These are phyloP conservation scores for Cryptococcus wingfieldii DNA, from an alignment of 1,284 basidiomycete species.

Conservation along the genomic window DNA sequence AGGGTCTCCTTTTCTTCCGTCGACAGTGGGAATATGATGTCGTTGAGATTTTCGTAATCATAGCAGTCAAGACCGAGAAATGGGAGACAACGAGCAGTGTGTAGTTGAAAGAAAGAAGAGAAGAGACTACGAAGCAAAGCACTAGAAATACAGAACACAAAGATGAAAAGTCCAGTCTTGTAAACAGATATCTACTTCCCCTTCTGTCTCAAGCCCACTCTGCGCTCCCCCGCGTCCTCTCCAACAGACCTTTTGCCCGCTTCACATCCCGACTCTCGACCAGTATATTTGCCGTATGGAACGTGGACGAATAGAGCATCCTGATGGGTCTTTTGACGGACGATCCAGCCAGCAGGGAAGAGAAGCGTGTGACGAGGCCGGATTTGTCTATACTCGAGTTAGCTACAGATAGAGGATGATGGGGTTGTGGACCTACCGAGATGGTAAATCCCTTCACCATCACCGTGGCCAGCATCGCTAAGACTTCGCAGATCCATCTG, in stretches of 20 bases:
- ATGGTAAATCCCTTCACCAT: slow-evolving; percentile 20
- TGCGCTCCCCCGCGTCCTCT: slow-evolving; percentile 3
- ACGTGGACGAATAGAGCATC: slow-evolving; percentile 79
- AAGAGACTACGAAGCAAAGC: too few species aligned
- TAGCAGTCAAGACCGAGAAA: too few species aligned
- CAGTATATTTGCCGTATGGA: slow-evolving; percentile 74
- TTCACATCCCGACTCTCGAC: slow-evolving; percentile 47
- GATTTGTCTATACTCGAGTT: slow-evolving; percentile 30
- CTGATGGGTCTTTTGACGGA: slow-evolving; percentile 60
- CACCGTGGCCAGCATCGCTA: slow-evolving; percentile 4
- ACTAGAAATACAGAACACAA: too few species aligned
- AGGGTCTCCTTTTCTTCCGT: too few species aligned
- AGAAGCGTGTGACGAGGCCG: slow-evolving; percentile 70
- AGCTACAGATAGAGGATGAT: neutral
- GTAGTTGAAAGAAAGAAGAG: too few species aligned
- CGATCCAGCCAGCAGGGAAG: slow-evolving; percentile 58
- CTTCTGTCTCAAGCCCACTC: slow-evolving; percentile 1
- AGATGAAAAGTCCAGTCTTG: too few species aligned
- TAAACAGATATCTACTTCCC: neutral
- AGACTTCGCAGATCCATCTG: slow-evolving; percentile 40
- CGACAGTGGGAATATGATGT: too few species aligned
- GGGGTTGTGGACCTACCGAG: slow-evolving; percentile 21
- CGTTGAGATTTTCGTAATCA: too few species aligned
- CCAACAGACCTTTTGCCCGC: slow-evolving; percentile 30
- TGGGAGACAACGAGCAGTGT: too few species aligned